phyloP scores from a whole-genome alignment of 306 rosid species.

The Quercus berberidifolia region DNA sequence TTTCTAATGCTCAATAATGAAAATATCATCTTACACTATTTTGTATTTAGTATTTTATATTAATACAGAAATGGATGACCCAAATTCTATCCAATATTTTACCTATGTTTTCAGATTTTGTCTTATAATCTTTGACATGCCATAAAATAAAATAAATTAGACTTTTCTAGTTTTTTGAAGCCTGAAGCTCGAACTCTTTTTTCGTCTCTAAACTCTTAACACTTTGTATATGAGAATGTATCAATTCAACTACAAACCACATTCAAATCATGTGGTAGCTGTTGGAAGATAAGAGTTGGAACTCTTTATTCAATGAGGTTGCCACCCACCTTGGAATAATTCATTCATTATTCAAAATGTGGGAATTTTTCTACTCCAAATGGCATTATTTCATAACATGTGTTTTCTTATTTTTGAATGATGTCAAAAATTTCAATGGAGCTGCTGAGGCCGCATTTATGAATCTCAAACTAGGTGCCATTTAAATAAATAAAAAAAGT shows the following conservation, averaged over 20 bases:
- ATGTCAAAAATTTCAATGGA: background rate
- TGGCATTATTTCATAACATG: conserved; percentile 23
- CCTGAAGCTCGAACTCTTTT: too few relatives aligned
- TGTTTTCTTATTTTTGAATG: background rate
- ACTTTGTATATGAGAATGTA: too few relatives aligned
- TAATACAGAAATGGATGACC: background rate
- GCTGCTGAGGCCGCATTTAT: background rate
- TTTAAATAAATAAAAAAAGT: background rate
- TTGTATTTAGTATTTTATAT: too few relatives aligned
- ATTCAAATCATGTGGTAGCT: conserved; percentile 15
- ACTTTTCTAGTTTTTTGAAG: too few relatives aligned
- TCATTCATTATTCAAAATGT: conserved; percentile 16
- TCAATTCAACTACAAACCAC: background rate
- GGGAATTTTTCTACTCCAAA: conserved; percentile 6
- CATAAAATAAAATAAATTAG: too few relatives aligned
- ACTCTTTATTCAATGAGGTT: conserved; percentile 29
- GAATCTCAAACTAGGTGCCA: background rate
- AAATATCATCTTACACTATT: too few relatives aligned
- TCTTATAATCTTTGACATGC: too few relatives aligned
- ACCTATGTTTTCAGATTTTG: too few relatives aligned
- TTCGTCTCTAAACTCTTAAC: too few relatives aligned
- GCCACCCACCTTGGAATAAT: conserved; percentile 34
- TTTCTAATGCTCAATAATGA: background rate
- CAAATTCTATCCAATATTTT: background rate
- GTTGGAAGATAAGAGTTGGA: conserved; percentile 31